Conservation (phyloP, 805 yeast genomes). For the Cyberlindnera americana region DNA sequence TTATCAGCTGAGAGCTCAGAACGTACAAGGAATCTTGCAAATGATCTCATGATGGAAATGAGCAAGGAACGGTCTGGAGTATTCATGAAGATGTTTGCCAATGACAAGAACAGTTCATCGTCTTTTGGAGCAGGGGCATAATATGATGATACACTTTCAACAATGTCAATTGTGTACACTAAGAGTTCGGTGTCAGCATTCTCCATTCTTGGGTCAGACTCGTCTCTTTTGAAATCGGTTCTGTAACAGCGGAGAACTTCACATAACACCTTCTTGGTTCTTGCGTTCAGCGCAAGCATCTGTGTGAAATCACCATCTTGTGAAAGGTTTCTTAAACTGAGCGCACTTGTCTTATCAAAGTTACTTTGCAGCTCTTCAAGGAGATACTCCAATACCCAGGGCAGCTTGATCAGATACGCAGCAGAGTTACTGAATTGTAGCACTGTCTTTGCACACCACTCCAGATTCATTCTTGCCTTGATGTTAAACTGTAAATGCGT, state of each 20-base stretch:
- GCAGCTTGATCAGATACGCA: conserved; percentile 18
- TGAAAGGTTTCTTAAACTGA: conserved; percentile 74
- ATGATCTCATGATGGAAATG: conserved; percentile 66
- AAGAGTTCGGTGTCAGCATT: conserved; percentile 50
- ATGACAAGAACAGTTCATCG: conserved; percentile 60
- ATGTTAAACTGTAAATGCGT: conserved; percentile 25
- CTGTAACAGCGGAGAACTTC: conserved; percentile 33
- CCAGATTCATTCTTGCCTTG: conserved; percentile 21
- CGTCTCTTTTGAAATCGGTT: conserved; percentile 19
- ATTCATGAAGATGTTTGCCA: conserved; percentile 46
- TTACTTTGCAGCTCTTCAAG: conserved; percentile 16
- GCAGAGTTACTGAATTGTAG: conserved; percentile 23
- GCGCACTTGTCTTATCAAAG: conserved; percentile 24
- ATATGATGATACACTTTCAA: conserved; percentile 82
- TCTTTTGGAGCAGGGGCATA: conserved; percentile 69
- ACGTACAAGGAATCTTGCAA: conserved; percentile 75
- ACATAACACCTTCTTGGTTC: conserved; percentile 44
- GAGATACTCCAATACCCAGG: conserved; percentile 27
- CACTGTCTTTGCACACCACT: conserved; percentile 27
- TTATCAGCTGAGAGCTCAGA: conserved; percentile 45
- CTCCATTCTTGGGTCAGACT: conserved; percentile 21
- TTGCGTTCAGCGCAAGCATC: conserved; percentile 54
- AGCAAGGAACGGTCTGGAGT: conserved; percentile 67
- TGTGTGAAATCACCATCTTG: conserved; percentile 85
- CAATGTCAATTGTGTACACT: conserved; percentile 68